Conservation (phyloP, 2,329 filamentous ascomycete genomes). For the Trichoderma sp. region DNA sequence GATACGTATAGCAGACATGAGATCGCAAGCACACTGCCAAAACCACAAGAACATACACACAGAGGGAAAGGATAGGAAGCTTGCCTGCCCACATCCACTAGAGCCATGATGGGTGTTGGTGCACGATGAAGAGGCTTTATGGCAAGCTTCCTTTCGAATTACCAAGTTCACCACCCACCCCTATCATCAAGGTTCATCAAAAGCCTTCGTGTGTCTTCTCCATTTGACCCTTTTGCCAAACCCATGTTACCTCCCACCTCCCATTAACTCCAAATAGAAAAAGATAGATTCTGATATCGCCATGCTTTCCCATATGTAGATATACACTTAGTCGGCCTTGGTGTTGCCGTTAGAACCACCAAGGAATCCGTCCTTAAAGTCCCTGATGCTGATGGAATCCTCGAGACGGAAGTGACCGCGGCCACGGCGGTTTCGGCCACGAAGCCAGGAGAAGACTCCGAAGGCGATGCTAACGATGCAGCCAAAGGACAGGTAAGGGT, state of each 20-base stretch:
- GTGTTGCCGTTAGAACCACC: slow-evolving; percentile 40
- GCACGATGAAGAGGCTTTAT: not conserved
- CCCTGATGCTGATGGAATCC: slow-evolving; percentile 49
- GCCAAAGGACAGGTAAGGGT: slow-evolving; percentile 57
- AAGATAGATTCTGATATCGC: slow-evolving; percentile 2
- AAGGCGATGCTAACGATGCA: slow-evolving; percentile 58
- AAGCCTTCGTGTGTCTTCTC: not conserved
- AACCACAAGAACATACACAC: not conserved
- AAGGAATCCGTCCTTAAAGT: slow-evolving; percentile 64
- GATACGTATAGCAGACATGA: not conserved
- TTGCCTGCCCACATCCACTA: not conserved
- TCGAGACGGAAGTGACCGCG: slow-evolving; percentile 62
- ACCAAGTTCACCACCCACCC: not conserved
- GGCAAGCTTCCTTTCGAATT: not conserved
- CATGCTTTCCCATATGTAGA: not conserved
- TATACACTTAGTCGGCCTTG: slow-evolving; percentile 34
- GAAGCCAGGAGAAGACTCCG: slow-evolving; percentile 52
- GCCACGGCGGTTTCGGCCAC: slow-evolving; percentile 52
- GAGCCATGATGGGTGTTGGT: not conserved
- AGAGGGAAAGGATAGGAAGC: not conserved
- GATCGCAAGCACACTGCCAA: not conserved
- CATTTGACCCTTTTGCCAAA: slow-evolving; percentile 10
- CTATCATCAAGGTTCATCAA: not conserved
- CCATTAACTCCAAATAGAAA: slow-evolving; percentile 19
- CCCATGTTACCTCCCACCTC: not conserved